phyloP scores from a whole-genome alignment of 176 grass and related monocot genomes.

The Oryza australiensis region DNA sequence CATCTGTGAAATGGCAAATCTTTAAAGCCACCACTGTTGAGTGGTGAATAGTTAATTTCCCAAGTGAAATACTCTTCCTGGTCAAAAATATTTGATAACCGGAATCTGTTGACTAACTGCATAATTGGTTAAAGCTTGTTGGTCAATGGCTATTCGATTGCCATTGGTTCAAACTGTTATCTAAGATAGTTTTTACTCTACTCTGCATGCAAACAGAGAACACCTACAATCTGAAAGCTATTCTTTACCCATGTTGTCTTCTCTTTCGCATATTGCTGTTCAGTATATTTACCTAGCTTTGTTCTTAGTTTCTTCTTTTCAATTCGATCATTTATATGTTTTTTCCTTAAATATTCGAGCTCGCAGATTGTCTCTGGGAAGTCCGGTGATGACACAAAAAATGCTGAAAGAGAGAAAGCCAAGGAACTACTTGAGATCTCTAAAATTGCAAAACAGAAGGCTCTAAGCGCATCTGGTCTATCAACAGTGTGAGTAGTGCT shows the following conservation, averaged over 20 bases:
- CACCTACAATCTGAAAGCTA: not conserved
- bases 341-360: not conserved
- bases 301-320: not conserved
- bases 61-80: not conserved
- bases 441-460: constrained; percentile 69
- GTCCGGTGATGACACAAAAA: constrained; percentile 67
- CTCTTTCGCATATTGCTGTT: not conserved
- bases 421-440: constrained; percentile 66
- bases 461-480: constrained; percentile 36
- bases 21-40: not conserved
- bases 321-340: not conserved
- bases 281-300: not conserved
- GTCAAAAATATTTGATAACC: not conserved
- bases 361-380: constrained; percentile 91
- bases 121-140: not conserved
- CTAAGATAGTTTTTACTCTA: not conserved
- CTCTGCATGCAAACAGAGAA: not conserved
- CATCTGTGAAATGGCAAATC: not conserved
- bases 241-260: not conserved
- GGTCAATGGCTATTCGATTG: not conserved
- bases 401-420: constrained; percentile 75
- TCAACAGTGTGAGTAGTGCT: constrained; percentile 55
- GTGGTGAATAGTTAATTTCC: not conserved
- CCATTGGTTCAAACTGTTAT: not conserved
- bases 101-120: not conserved